Conservation (phyloP, 2,329 filamentous ascomycete genomes). For the Ceratocystis diversiconidia region DNA sequence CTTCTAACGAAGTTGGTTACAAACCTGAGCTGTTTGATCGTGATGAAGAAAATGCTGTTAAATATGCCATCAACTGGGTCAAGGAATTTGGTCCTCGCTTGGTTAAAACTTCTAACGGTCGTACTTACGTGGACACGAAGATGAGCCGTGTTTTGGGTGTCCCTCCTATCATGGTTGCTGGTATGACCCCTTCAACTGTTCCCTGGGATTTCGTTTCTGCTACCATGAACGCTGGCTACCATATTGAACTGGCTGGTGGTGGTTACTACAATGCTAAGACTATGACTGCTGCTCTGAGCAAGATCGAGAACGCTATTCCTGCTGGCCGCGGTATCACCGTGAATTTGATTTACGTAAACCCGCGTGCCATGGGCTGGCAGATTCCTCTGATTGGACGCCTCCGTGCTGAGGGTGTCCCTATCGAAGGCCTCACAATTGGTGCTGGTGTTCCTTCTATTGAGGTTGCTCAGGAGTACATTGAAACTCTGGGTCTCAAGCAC, state of each 20-base stretch:
- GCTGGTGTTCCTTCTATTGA: constrained; percentile 89
- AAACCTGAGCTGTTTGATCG: constrained; percentile 96
- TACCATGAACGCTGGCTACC: constrained; percentile 90
- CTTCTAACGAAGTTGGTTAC: constrained; percentile 83
- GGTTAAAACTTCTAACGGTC: constrained; percentile 73
- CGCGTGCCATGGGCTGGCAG: constrained; percentile 82
- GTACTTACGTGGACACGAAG: constrained; percentile 92
- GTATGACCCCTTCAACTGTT: constrained; percentile 85
- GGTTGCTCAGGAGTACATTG: constrained; percentile 84
- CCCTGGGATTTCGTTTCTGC: constrained; percentile 85
- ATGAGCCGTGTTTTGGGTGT: constrained; percentile 78
- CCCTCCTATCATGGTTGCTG: constrained; percentile 77
- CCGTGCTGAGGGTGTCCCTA: constrained; percentile 71
- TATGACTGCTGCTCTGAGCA: constrained; percentile 69
- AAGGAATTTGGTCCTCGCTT: constrained; percentile 91
- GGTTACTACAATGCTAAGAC: constrained; percentile 73
- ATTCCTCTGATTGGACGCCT: constrained; percentile 71
- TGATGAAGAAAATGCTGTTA: constrained; percentile 86
- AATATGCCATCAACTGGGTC: constrained; percentile 93
- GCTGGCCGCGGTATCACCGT: constrained; percentile 76
- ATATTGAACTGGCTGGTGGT: constrained; percentile 78
- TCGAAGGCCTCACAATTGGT: constrained; percentile 84
- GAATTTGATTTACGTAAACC: constrained; percentile 85
- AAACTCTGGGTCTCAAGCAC: constrained; percentile 83
- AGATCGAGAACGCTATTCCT: constrained; percentile 74